Evolutionary conservation across 225 moss, liverwort and hornwort genomes (phyloP), one percentile per base, ranked within the genome.

Genomic region (Neckera pumila): DNA sequence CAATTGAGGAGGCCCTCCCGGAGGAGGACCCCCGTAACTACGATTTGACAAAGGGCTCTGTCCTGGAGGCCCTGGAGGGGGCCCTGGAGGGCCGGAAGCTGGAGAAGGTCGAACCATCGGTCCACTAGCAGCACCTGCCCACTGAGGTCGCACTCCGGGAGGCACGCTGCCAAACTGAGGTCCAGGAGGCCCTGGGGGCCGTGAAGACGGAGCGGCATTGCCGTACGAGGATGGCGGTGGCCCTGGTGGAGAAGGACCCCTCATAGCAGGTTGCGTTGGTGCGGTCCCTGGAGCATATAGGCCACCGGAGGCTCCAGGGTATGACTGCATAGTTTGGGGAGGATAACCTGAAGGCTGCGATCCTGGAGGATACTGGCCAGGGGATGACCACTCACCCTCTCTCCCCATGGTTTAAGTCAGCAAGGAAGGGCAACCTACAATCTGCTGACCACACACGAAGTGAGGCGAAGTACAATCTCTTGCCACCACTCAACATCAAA

Each of bases 311-410:
- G 79, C 64, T 40, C 87, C 91, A 69, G 86, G 79, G 53, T 90
- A 83, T 11, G 84, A 88, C 71, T 88, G 89, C 92, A 91, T 87
- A 59, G 59, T 56, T 40, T 87, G 92, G 54, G 90, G 76, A 64
- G 91, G 91, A 90, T 89, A 90, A 47, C 90, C 93, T 70, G 91
- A 84, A 84, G 85, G 87, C 49, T 93, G 94, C 84, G 87, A 78
- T 76, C 90, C 90, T 84, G 83, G 89, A 84, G 92, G 86, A 80
- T 83, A 87, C 86, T 92, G 94, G 82, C 89, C 87, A 80, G 90
- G 83, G 59, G 88, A 88, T 86, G 92, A 70, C 94, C 94, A 94
- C 88, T 94, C 92, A 74, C 94, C 92, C 92, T 94, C 94, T 92
- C 92, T 93, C 88, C 92, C 94, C 94, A 94, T 94, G 85, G 84